Conservation (phyloP, 768 basidiomycete species). For the Lactifluus subvellereus region DNA sequence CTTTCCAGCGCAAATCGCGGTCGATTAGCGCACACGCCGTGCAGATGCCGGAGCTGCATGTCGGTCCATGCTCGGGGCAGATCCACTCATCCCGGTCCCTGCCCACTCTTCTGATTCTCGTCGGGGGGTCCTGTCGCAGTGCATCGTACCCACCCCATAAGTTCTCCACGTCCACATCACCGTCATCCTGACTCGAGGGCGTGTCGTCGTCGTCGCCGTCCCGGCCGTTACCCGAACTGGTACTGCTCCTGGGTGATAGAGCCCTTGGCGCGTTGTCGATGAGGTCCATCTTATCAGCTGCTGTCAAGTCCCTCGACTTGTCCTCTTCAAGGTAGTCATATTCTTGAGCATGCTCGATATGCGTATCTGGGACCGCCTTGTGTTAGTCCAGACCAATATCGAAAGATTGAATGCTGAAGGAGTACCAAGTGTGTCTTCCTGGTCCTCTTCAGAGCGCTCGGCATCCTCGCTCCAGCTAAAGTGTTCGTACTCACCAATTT, state of each 20-base stretch:
- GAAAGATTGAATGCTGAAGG: no score
- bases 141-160: background rate
- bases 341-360: no score
- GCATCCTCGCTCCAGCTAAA: conserved; percentile 15
- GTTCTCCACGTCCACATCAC: background rate
- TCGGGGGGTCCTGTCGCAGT: background rate
- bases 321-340: conserved; percentile 1
- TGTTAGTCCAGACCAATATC: no score
- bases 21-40: background rate
- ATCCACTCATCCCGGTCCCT: background rate
- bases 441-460: background rate
- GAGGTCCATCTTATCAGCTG: background rate
- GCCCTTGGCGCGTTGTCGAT: background rate
- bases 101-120: background rate
- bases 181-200: background rate
- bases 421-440: background rate
- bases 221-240: background rate
- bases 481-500: background rate
- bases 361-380: no score
- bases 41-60: conserved; percentile 10
- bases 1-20: background rate
- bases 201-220: background rate
- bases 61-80: conserved; percentile 7
- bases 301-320: background rate
- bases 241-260: background rate